These are phyloP conservation scores for Pichia pseudocactophila DNA, from an alignment of 805 yeast genomes.

Conservation along the genomic window DNA sequence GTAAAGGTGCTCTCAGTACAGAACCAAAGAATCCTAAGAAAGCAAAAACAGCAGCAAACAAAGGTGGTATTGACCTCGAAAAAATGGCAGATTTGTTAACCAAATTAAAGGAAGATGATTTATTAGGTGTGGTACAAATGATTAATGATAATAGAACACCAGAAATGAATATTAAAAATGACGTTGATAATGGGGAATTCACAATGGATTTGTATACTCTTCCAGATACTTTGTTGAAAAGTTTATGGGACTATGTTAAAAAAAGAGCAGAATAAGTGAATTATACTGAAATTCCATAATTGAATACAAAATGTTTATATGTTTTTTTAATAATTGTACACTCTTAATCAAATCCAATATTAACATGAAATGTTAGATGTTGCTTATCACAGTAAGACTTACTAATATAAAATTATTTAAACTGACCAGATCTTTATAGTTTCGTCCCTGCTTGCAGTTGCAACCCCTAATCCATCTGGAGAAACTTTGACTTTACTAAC, in stretches of 20 bases:
- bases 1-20: slow-evolving; percentile 16
- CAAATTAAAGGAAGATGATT: slow-evolving; percentile 82
- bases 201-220: slow-evolving; percentile 91
- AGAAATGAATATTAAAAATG: slow-evolving; percentile 93
- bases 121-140: slow-evolving; percentile 93
- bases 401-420: neutral
- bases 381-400: neutral
- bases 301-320: neutral
- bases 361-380: neutral
- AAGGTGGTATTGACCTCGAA: slow-evolving; percentile 80
- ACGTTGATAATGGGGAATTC: slow-evolving; percentile 94
- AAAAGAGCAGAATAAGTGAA: slow-evolving; percentile 37
- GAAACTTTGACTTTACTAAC: slow-evolving; percentile 57
- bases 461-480: slow-evolving; percentile 67
- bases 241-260: slow-evolving; percentile 90
- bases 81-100: slow-evolving; percentile 84
- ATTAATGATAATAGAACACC: slow-evolving; percentile 91
- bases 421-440: slow-evolving; percentile 58
- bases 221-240: slow-evolving; percentile 83
- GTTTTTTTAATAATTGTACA: neutral
- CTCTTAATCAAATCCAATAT: too few relatives aligned
- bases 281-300: neutral
- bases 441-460: slow-evolving; percentile 76
- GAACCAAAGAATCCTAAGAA: slow-evolving; percentile 40
- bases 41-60: slow-evolving; percentile 47